Conservation (phyloP, 2,329 filamentous ascomycete genomes). For the Paecilomyces sp. region DNA sequence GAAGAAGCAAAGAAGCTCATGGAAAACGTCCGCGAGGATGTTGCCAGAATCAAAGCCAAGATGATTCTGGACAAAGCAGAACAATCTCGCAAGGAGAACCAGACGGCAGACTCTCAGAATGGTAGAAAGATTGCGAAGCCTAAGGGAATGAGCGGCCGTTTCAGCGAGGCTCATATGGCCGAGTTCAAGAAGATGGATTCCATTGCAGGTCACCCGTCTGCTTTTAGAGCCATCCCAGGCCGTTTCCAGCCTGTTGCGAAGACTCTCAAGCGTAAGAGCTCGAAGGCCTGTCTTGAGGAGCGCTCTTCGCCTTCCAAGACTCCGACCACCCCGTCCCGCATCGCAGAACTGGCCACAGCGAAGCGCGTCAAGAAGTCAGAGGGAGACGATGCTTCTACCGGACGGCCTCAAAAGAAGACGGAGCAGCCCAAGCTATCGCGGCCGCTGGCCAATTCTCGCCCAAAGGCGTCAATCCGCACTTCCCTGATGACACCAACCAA, state of each 20-base stretch:
- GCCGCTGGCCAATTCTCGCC: constrained; percentile 15
- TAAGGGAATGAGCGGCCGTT: constrained; percentile 70
- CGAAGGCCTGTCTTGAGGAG: constrained; percentile 61
- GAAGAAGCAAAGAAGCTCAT: constrained; percentile 50
- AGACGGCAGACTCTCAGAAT: constrained; percentile 36
- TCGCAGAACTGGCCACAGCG: constrained; percentile 27
- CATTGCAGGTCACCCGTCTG: constrained; percentile 77
- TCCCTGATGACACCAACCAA: constrained; percentile 73
- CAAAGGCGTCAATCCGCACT: constrained; percentile 42
- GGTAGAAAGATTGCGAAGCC: constrained; percentile 70
- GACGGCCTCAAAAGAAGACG: constrained; percentile 34
- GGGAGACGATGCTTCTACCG: constrained; percentile 62
- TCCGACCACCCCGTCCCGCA: constrained; percentile 17
- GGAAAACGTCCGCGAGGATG: constrained; percentile 64
- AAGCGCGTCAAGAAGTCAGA: constrained; percentile 67
- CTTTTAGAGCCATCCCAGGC: constrained; percentile 50
- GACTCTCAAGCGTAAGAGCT: constrained; percentile 46
- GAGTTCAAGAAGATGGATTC: constrained; percentile 98
- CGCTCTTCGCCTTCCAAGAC: constrained; percentile 32
- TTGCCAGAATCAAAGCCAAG: constrained; percentile 61
- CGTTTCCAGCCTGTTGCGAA: constrained; percentile 33
- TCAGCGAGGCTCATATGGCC: constrained; percentile 76
- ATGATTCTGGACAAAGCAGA: constrained; percentile 57
- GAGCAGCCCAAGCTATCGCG: constrained; percentile 1
- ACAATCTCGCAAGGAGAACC: constrained; percentile 41